Conservation (phyloP, 225 moss, liverwort and hornwort genomes). For the Marchantia paleacea region DNA sequence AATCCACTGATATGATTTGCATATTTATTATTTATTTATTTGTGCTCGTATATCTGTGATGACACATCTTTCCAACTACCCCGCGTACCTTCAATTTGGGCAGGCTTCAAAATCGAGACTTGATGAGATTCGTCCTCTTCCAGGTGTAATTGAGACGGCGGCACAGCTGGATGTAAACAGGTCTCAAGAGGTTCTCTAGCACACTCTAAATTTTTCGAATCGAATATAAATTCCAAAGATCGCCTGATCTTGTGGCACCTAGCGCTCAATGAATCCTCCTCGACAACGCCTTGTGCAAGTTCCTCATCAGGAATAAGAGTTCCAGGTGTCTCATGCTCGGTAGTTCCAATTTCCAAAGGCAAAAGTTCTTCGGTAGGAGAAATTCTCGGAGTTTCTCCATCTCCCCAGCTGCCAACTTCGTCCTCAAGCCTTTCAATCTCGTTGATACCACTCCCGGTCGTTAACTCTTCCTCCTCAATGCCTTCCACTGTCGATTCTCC, state of each 20-base stretch:
- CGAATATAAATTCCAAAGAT: not conserved
- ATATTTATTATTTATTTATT: no score
- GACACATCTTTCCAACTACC: not conserved
- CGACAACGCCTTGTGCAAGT: not conserved
- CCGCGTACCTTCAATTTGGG: not conserved
- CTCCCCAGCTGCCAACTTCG: conserved; percentile 24
- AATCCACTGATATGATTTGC: no score
- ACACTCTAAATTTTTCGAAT: not conserved
- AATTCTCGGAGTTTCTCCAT: conserved; percentile 2
- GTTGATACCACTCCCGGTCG: not conserved
- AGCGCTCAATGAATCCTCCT: not conserved
- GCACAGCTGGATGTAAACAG: not conserved
- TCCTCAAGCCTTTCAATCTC: conserved; percentile 30
- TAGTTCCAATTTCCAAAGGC: not conserved
- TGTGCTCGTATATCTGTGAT: not conserved
- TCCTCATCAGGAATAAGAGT: not conserved
- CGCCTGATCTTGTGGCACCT: not conserved
- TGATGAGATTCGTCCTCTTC: not conserved
- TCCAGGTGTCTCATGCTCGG: not conserved
- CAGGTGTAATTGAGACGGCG: not conserved
- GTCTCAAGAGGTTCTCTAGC: not conserved
- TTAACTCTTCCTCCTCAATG: conserved; percentile 4
- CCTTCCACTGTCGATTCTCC: not conserved
- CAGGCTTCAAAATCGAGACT: not conserved
- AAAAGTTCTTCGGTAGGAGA: not conserved